Conservation (phyloP, 768 basidiomycete genomes). For the Neoboletus magnificus region DNA sequence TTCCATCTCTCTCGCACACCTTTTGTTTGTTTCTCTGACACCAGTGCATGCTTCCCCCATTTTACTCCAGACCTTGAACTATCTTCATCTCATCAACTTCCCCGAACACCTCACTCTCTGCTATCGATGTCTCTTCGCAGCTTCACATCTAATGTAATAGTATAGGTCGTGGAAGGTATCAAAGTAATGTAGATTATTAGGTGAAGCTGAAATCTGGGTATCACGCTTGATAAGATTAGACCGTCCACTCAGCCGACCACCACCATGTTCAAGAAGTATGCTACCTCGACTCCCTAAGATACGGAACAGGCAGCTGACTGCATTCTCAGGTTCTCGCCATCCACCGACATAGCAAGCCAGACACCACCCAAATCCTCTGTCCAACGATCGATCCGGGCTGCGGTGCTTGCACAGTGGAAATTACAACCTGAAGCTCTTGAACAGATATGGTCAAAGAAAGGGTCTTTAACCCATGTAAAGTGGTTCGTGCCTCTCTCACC, state of each 20-base stretch:
- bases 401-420: conserved; percentile 79
- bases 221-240: conserved; percentile 13
- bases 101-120: conserved; percentile 22
- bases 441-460: conserved; percentile 98
- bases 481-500: conserved; percentile 46
- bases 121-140: conserved; percentile 32
- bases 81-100: conserved; percentile 25
- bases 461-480: conserved; percentile 87
- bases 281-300: conserved; percentile 2
- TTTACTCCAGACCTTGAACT: conserved; percentile 24
- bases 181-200: conserved; percentile 27
- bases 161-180: conserved; percentile 30
- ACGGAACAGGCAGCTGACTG: conserved; percentile 7
- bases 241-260: conserved; percentile 14
- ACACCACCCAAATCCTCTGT: conserved; percentile 92
- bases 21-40: conserved; percentile 32
- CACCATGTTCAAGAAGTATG: conserved; percentile 76
- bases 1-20: conserved; percentile 6
- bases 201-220: conserved; percentile 12
- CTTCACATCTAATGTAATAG: conserved; percentile 38
- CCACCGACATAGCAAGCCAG: conserved; percentile 83
- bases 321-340: conserved; percentile 56
- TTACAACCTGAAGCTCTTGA: conserved; percentile 80
- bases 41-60: conserved; percentile 21
- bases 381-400: conserved; percentile 82